A percentile compares a stretch with the other conserved stretches of the same genome.
phyloP scores from a whole-genome alignment of 2,329 filamentous ascomycete species.

The Diaporthe humulicola region DNA sequence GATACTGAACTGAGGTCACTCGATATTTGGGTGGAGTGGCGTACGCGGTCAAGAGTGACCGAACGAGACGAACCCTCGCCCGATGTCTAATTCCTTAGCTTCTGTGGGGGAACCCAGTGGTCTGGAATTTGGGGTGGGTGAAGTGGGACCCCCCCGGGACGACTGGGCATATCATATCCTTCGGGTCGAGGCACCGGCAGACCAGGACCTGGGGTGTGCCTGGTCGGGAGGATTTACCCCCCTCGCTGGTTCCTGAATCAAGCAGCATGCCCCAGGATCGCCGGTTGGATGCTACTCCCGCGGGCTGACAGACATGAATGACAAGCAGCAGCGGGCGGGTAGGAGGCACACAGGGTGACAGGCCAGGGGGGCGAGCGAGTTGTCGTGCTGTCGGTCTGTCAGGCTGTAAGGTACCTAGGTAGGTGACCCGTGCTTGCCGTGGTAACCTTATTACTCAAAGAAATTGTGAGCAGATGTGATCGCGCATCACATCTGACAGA shows the following conservation, averaged over 20 bases:
- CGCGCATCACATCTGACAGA: constrained; percentile 18
- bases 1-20: constrained; percentile 23
- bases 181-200: constrained; percentile 20
- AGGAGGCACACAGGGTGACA: neutral
- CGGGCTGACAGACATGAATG: neutral
- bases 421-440: too few relatives aligned
- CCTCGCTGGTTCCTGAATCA: constrained; percentile 24
- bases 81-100: constrained; percentile 27
- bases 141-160: neutral
- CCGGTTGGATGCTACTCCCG: neutral
- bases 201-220: constrained; percentile 3
- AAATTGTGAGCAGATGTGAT: constrained; percentile 6
- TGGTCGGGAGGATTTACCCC: constrained; percentile 1
- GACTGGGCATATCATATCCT: neutral
- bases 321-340: neutral
- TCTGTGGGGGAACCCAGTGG: constrained; percentile 30
- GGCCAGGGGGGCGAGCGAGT: neutral
- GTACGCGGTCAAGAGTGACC: constrained; percentile 20
- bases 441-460: neutral
- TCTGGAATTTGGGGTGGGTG: constrained; percentile 1
- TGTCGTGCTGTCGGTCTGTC: neutral
- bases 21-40: constrained; percentile 25
- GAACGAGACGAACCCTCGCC: constrained; percentile 17
- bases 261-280: constrained; percentile 10
- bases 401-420: neutral